Percentiles rank a stretch among this genome's conserved stretches.
These are phyloP conservation scores for Annulohypoxylon maeteangense DNA, from an alignment of 495 filamentous ascomycete species.

Conservation along the genomic window DNA sequence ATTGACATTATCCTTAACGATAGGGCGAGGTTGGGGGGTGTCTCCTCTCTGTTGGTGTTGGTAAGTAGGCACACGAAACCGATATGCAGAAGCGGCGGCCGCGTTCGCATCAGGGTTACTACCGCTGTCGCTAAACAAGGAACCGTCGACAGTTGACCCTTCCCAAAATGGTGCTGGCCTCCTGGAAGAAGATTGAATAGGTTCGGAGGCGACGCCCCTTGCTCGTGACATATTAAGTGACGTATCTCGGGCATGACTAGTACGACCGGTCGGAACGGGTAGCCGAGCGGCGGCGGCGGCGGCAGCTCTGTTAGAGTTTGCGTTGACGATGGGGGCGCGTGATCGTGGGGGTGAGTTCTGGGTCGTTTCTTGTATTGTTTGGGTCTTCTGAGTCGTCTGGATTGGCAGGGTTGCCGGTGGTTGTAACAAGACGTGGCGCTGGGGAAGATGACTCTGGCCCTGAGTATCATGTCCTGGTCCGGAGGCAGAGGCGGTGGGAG, in stretches of 20 bases:
- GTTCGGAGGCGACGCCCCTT: conserved; percentile 39
- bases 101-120: conserved; percentile 47
- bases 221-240: conserved; percentile 36
- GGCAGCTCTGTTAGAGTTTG: conserved; percentile 42
- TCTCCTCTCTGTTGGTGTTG: conserved; percentile 39
- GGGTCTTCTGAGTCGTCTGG: conserved; percentile 23
- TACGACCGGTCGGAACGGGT: conserved; percentile 38
- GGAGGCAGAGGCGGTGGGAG: conserved; percentile 35
- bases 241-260: conserved; percentile 40
- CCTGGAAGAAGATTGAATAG: conserved; percentile 39
- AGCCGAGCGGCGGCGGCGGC: conserved; percentile 35
- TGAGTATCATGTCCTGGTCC: conserved; percentile 41
- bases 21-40: conserved; percentile 39
- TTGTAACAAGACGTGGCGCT: conserved; percentile 46
- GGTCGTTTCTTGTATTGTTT: conserved; percentile 16
- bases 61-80: conserved; percentile 32
- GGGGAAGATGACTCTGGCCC: conserved; percentile 29
- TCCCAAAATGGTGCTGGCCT: conserved; percentile 46
- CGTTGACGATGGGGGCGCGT: conserved; percentile 46
- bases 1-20: conserved; percentile 25
- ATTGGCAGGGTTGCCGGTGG: conserved; percentile 27
- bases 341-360: conserved; percentile 45
- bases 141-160: conserved; percentile 47
- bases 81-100: conserved; percentile 38
- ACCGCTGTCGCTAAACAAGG: conserved; percentile 48